Base-by-base conservation (phyloP, 2,329 filamentous ascomycete species). In the Fusarium aywerte region DNA sequence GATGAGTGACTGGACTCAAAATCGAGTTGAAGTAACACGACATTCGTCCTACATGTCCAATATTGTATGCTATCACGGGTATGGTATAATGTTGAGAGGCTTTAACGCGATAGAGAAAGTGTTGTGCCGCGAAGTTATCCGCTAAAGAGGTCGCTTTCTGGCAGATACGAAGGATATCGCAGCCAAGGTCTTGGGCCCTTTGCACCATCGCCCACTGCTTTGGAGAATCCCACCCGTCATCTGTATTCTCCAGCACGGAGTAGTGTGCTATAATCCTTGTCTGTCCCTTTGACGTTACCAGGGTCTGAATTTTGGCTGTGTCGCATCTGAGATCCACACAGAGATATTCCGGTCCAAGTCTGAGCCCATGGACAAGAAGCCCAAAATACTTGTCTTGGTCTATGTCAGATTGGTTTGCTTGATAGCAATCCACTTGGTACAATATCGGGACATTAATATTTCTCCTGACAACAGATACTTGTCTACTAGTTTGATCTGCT, bases 1-100 rank as follows among this genome's bases (percentile, higher is more conserved):
- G 38, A 8, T 61, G 58, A 5, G 55, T 61, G 0, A 61, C 56
- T 1, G 58, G 58, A 10, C 55, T 61, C 2, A 61, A 38, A 3
- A 61, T 35, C 0, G 55, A 32, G 13, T 61, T 61, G 1, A 40
- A 25, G 16, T 44, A 61, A 4, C 58, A 44, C 0, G 55, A 61
- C 20, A 60, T 60, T 0, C 58, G 55, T 3, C 55, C 55, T 21
- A 53, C 18, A 3, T 35, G 21, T 3, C 58, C 58, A 1, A 45
- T 61, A 1, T 61, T 61, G 5, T 60, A 61, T 1, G 58, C 58
- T 25, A 60, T 39, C 0, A 61, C 8, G 0, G 45, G 55, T 1
- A 60, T 60, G 5, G 4, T 18, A 3, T 20, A 21, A 3, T 31
- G 3, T 3, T 23, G 32, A 0, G 55, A 60, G 2, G 33, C n/a